Percentiles rank a stretch among this genome's conserved stretches.
phyloP scores from a whole-genome alignment of 2,329 filamentous ascomycete species.

The Dothideomycetes sp. region DNA sequence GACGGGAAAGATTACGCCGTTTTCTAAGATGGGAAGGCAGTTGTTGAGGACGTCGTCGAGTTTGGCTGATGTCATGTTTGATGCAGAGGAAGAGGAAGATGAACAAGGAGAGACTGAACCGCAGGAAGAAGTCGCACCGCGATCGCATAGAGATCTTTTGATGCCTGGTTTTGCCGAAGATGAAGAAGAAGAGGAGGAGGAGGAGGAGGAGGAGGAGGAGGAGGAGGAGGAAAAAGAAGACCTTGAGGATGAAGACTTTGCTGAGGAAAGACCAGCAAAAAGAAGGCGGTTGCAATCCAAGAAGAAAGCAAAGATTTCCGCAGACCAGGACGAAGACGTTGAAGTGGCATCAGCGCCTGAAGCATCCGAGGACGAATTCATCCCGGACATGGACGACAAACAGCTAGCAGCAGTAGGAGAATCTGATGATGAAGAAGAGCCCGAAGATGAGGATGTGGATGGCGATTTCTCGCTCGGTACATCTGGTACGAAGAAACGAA shows the following conservation, averaged over 20 bases:
- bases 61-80: constrained; percentile 66
- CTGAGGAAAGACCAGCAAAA: constrained; percentile 32
- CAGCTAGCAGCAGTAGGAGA: constrained; percentile 31
- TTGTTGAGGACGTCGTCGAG: constrained; percentile 56
- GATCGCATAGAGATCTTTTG: constrained; percentile 40
- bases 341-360: constrained; percentile 19
- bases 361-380: constrained; percentile 35
- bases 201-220: constrained; percentile 25
- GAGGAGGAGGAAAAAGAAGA: constrained; percentile 22
- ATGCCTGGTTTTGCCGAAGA: constrained; percentile 38
- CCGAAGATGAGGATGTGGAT: constrained; percentile 30
- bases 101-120: constrained; percentile 27
- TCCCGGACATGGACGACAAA: constrained; percentile 32
- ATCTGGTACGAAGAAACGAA: constrained; percentile 30
- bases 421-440: constrained; percentile 26
- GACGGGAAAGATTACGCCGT: constrained; percentile 95
- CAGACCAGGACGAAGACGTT: constrained; percentile 16
- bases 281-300: constrained; percentile 29
- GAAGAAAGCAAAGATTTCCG: constrained; percentile 14
- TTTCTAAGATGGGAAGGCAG: constrained; percentile 66
- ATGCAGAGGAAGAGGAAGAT: constrained; percentile 64
- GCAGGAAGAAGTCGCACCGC: constrained; percentile 25
- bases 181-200: constrained; percentile 20
- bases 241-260: constrained; percentile 30
- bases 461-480: constrained; percentile 28